These are phyloP conservation scores for Penicillium freii DNA, from an alignment of 2,329 filamentous ascomycete genomes.

Conservation along the genomic window DNA sequence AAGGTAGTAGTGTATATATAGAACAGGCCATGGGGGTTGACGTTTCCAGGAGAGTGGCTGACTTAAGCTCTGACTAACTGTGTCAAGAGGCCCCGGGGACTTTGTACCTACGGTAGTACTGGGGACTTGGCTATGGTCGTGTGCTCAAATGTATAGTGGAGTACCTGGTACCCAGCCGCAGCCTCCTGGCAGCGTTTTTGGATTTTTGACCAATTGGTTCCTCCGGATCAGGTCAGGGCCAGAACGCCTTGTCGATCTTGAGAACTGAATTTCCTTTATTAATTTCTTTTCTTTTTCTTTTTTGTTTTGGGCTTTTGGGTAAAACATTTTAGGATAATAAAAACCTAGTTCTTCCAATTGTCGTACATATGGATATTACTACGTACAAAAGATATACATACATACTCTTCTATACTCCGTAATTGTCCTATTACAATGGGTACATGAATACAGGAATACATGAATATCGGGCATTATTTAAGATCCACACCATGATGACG, in stretches of 20 bases:
- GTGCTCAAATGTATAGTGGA: constrained; percentile 2
- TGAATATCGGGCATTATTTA: background rate
- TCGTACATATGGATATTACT: background rate
- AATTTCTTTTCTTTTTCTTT: background rate
- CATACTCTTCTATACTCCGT: background rate
- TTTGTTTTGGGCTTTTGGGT: background rate
- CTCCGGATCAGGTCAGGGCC: constrained; percentile 20
- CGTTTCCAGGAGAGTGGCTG: constrained; percentile 26
- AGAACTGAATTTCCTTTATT: background rate
- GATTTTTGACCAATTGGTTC: constrained; percentile 13
- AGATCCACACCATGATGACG: constrained; percentile 10
- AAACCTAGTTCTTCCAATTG: background rate
- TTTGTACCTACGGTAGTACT: background rate
- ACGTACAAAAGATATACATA: background rate
- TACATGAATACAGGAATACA: background rate
- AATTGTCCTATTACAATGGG: background rate
- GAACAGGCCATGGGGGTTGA: constrained; percentile 16
- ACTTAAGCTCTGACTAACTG: constrained; percentile 20
- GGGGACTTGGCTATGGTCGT: constrained; percentile 4
- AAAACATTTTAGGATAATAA: background rate
- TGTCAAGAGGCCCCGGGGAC: background rate
- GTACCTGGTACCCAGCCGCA: constrained; percentile 10
- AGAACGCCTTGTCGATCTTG: constrained; percentile 18
- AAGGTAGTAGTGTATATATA: constrained; percentile 12
- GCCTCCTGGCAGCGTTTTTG: background rate